phyloP scores from a whole-genome alignment of 768 basidiomycete genomes.

The Tulasnella sp. region DNA sequence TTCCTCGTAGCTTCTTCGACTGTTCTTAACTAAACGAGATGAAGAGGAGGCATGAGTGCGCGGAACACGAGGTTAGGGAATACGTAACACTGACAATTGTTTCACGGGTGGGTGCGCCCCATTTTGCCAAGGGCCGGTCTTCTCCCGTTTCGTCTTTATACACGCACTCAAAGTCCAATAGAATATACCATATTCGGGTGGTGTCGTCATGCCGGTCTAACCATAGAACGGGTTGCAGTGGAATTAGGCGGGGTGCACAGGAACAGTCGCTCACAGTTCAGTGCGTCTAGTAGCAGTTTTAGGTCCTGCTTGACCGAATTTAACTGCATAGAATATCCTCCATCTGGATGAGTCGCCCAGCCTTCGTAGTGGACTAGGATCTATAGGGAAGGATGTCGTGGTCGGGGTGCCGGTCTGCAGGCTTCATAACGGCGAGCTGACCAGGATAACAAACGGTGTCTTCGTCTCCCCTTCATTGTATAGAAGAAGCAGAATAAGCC shows the following conservation, averaged over 20 bases:
- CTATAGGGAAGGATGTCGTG: background rate
- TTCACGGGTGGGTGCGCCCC: background rate
- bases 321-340: background rate
- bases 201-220: background rate
- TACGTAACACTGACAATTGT: background rate
- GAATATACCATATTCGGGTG: background rate
- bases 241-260: background rate
- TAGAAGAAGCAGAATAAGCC: background rate
- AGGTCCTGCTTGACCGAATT: background rate
- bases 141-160: background rate
- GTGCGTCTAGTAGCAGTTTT: background rate
- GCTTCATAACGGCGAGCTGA: background rate
- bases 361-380: background rate
- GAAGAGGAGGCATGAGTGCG: background rate
- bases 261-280: background rate
- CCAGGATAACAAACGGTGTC: background rate
- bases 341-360: background rate
- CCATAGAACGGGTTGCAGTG: background rate
- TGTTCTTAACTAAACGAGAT: background rate
- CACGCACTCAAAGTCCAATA: background rate
- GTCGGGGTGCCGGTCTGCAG: background rate
- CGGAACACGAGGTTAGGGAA: background rate
- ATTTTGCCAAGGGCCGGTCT: background rate
- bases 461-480: background rate
- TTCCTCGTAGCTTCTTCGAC: background rate